phyloP scores from a whole-genome alignment of 2,329 filamentous ascomycete genomes.

The Aspergillus flavus region DNA sequence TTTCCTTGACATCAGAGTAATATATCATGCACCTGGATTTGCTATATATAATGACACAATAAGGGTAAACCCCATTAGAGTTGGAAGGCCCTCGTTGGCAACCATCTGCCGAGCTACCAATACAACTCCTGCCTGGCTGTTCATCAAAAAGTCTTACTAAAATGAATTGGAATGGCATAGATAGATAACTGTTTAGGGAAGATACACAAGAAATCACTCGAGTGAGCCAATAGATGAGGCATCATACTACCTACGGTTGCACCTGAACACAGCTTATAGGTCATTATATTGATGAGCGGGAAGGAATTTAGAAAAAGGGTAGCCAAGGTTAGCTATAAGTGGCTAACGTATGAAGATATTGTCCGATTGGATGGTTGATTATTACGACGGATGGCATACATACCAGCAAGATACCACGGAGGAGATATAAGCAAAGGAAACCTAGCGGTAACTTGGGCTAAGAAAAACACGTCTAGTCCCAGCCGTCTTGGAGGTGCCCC shows the following conservation, averaged over 20 bases:
- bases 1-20: not conserved
- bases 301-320: not conserved
- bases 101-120: not conserved
- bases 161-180: not conserved
- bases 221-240: not conserved
- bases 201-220: not conserved
- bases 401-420: not conserved
- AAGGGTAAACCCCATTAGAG: not conserved
- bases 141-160: not conserved
- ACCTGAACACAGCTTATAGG: too few species aligned
- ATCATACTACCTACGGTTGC: too few species aligned
- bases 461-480: not conserved
- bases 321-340: not conserved
- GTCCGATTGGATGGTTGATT: not conserved
- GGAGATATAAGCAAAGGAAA: not conserved
- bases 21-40: not conserved
- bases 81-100: not conserved
- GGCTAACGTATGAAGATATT: not conserved
- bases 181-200: not conserved
- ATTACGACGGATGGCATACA: too few species aligned
- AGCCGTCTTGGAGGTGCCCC: not conserved
- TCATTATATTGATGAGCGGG: too few species aligned
- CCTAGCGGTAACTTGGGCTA: not conserved
- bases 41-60: not conserved
- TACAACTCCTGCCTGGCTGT: not conserved